Conservation (phyloP, 1,284 basidiomycete species). For the Somion occarium region DNA sequence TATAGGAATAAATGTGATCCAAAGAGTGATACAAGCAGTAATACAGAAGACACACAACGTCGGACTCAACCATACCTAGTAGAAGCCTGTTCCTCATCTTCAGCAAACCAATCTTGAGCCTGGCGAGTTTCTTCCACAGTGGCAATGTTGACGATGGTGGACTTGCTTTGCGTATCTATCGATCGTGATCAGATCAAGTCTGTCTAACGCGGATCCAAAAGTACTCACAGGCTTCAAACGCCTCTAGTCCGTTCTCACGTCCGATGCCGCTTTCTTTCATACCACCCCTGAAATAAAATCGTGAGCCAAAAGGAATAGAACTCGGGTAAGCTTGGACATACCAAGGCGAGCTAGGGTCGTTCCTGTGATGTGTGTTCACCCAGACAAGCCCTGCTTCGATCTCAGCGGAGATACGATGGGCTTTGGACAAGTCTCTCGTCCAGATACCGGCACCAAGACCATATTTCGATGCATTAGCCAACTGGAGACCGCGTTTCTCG, state of each 20-base stretch:
- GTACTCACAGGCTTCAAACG: conserved; percentile 66
- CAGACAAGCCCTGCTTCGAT: conserved; percentile 76
- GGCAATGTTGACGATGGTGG: conserved; percentile 67
- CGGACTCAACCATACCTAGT: conserved; percentile 26
- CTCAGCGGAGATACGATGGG: conserved; percentile 61
- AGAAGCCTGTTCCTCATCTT: conserved; percentile 35
- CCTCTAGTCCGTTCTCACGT: conserved; percentile 77
- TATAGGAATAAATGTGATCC: no score
- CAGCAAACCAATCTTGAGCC: conserved; percentile 76
- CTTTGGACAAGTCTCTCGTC: conserved; percentile 68
- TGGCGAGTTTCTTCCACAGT: conserved; percentile 49
- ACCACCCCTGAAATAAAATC: conserved; percentile 56
- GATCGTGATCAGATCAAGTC: not conserved
- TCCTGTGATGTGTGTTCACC: conserved; percentile 85
- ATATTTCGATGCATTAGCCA: conserved; percentile 76
- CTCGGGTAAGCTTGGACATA: conserved; percentile 30
- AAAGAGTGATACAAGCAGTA: no score
- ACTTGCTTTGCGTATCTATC: conserved; percentile 78
- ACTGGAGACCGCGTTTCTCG: conserved; percentile 57
- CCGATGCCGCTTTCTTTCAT: conserved; percentile 84
- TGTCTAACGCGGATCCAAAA: not conserved
- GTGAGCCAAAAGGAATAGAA: not conserved
- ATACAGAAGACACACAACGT: no score
- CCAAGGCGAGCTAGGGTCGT: conserved; percentile 85
- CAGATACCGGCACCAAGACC: conserved; percentile 79